Conservation (phyloP, 2,329 filamentous ascomycete genomes). For the Immersiporthe knoxdaviesiana region DNA sequence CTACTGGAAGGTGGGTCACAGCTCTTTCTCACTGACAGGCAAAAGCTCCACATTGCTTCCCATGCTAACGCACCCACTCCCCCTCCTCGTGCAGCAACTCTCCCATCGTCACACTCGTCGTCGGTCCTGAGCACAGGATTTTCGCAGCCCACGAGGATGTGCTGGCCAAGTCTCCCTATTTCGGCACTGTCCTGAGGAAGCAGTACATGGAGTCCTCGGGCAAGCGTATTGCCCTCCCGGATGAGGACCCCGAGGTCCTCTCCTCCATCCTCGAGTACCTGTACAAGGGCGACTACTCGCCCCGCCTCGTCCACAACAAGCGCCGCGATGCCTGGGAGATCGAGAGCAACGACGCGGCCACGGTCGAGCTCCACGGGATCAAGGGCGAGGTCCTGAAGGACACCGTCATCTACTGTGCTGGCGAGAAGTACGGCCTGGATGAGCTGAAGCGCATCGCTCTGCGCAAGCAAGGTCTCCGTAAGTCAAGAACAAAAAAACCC, state of each 20-base stretch:
- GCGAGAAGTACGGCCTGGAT: constrained; percentile 79
- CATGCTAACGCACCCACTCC: constrained; percentile 9
- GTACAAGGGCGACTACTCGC: constrained; percentile 93
- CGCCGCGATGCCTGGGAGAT: constrained; percentile 79
- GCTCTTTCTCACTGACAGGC: constrained; percentile 38
- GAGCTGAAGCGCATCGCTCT: constrained; percentile 84
- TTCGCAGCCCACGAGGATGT: constrained; percentile 92
- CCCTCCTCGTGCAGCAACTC: constrained; percentile 52
- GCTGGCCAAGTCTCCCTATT: constrained; percentile 77
- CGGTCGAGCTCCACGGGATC: constrained; percentile 67
- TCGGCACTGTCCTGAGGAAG: constrained; percentile 65
- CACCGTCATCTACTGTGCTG: constrained; percentile 88
- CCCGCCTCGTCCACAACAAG: constrained; percentile 81
- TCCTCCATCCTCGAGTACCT: constrained; percentile 88
- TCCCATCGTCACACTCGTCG: constrained; percentile 78
- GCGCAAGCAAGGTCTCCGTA: constrained; percentile 84
- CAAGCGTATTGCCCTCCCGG: constrained; percentile 77
- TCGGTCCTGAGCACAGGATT: constrained; percentile 79
- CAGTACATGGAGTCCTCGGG: constrained; percentile 64
- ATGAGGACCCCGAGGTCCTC: constrained; percentile 89
- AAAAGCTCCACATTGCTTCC: constrained; percentile 41
- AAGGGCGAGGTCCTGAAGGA: constrained; percentile 79
- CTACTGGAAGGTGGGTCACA: constrained; percentile 44
- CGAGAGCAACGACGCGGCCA: constrained; percentile 66
- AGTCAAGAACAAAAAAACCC: constrained; percentile 38